Evolutionary conservation across 306 rosid genomes (phyloP).

Genomic region (Vigna mungo): DNA sequence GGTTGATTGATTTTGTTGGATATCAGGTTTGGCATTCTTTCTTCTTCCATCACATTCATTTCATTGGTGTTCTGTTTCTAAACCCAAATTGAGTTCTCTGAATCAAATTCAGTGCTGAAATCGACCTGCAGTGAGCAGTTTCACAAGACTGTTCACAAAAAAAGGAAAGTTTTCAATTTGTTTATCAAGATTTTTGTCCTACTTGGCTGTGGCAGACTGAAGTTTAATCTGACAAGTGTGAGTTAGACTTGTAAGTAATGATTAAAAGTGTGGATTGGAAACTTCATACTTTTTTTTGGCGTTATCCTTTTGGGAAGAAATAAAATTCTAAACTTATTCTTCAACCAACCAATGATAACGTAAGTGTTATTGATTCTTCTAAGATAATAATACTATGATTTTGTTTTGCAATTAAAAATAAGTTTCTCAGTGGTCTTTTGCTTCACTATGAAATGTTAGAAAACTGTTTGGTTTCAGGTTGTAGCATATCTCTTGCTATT

Average conservation of each 20-base stretch:
- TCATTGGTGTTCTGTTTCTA: background rate
- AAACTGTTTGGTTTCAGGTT: slow-evolving; percentile 49
- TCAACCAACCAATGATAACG: background rate
- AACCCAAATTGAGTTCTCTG: background rate
- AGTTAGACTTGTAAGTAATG: background rate
- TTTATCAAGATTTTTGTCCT: background rate
- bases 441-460: background rate
- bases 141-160: background rate
- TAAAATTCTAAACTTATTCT: slow-evolving; percentile 16
- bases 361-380: slow-evolving; percentile 8
- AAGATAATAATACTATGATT: background rate
- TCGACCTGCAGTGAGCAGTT: background rate
- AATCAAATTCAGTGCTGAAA: background rate
- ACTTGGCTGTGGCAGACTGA: background rate
- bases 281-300: slow-evolving; percentile 1
- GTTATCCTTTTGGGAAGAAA: background rate
- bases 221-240: background rate
- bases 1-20: slow-evolving; percentile 63
- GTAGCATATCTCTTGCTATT: slow-evolving; percentile 77
- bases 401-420: no score
- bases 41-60: background rate
- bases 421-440: background rate
- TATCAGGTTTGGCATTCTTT: slow-evolving; percentile 64
- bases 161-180: background rate
- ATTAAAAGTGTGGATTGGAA: slow-evolving; percentile 2